Conservation (phyloP, 352 stramenopile genomes). For the Pythium pectinolyticum region DNA sequence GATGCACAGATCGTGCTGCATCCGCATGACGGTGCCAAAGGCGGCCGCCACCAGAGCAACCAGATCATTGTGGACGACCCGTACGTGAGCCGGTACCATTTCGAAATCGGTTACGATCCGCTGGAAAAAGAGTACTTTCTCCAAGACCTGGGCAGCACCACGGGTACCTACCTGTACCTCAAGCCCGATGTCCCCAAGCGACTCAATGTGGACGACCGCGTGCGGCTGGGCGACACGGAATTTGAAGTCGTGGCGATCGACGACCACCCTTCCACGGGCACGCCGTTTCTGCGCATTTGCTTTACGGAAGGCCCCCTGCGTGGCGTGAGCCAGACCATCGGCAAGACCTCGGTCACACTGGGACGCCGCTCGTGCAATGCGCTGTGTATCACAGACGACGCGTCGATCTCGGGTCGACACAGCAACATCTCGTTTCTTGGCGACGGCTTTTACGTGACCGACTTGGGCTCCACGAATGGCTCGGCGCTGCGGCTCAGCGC, state of each 20-base stretch:
- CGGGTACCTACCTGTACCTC: slow-evolving; percentile 79
- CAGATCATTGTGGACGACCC: slow-evolving; percentile 86
- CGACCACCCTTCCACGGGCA: slow-evolving; percentile 58
- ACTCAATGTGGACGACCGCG: slow-evolving; percentile 62
- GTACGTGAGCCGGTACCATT: slow-evolving; percentile 82
- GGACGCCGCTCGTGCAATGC: slow-evolving; percentile 73
- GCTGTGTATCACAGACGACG: slow-evolving; percentile 80
- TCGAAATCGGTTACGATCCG: slow-evolving; percentile 75
- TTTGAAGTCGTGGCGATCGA: slow-evolving; percentile 80
- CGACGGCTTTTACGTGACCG: slow-evolving; percentile 85
- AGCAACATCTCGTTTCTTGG: slow-evolving; percentile 69
- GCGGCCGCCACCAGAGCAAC: slow-evolving; percentile 77
- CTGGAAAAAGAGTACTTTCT: slow-evolving; percentile 86
- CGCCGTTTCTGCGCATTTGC: slow-evolving; percentile 69
- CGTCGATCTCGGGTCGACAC: slow-evolving; percentile 77
- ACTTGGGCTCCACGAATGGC: slow-evolving; percentile 82
- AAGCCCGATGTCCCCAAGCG: slow-evolving; percentile 71
- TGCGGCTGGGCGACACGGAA: slow-evolving; percentile 80
- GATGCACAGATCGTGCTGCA: slow-evolving; percentile 61
- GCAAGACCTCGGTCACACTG: slow-evolving; percentile 71
- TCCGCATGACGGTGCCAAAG: slow-evolving; percentile 55
- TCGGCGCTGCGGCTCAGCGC: slow-evolving; percentile 73
- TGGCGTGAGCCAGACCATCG: slow-evolving; percentile 75
- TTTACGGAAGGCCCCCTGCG: slow-evolving; percentile 78
- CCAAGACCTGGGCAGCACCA: slow-evolving; percentile 77